Evolutionary conservation across 495 filamentous ascomycete species (phyloP).

Genomic region (Filosporella fistucella): DNA sequence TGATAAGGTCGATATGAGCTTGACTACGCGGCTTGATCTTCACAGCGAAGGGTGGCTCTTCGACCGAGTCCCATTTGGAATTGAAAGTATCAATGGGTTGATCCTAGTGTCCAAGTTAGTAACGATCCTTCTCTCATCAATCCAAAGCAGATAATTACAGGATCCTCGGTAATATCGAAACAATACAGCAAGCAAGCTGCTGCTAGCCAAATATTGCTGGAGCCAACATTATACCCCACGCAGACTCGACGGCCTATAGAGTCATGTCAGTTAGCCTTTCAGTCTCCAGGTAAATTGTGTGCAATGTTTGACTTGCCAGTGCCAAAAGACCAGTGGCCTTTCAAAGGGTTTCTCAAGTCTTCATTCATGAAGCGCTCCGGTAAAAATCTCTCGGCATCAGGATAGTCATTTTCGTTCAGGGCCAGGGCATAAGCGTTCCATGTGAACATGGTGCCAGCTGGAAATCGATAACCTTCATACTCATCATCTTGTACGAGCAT

Average conservation of each 20-base stretch:
- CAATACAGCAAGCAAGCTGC: conserved; percentile 38
- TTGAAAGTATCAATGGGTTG: conserved; percentile 15
- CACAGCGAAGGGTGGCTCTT: not conserved
- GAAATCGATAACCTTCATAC: conserved; percentile 45
- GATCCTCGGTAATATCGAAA: conserved; percentile 29
- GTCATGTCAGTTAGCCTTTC: not conserved
- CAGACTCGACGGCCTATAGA: conserved; percentile 34
- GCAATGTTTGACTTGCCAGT: conserved; percentile 11
- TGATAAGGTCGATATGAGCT: conserved; percentile 9
- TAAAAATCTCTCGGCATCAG: conserved; percentile 28
- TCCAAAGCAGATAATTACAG: conserved; percentile 6
- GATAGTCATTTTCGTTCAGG: conserved; percentile 24
- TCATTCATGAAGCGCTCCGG: conserved; percentile 45
- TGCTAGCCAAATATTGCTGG: conserved; percentile 36
- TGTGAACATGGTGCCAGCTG: conserved; percentile 37
- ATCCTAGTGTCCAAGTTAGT: not conserved
- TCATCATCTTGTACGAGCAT: conserved; percentile 34
- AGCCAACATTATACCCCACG: conserved; percentile 39
- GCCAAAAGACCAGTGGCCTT: conserved; percentile 37
- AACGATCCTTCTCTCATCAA: not conserved
- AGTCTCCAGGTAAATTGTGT: not conserved
- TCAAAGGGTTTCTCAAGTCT: conserved; percentile 26
- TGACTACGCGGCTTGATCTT: conserved; percentile 10
- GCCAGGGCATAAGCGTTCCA: conserved; percentile 27
- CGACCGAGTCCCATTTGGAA: conserved; percentile 3